phyloP scores from a whole-genome alignment of 2,329 filamentous ascomycete genomes.

The Knoxdaviesia proteae region DNA sequence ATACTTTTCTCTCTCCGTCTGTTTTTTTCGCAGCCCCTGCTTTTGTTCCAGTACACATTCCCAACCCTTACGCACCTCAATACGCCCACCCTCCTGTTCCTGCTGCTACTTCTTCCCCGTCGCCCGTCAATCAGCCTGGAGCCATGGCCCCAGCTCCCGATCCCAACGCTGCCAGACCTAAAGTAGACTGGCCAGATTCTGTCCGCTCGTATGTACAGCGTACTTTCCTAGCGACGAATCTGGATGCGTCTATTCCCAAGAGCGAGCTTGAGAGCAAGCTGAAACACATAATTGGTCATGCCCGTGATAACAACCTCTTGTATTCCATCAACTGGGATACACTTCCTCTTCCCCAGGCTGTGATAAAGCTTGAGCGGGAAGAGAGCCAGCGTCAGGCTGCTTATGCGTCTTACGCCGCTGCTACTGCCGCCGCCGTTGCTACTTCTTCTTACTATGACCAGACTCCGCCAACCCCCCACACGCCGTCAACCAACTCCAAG shows the following conservation, averaged over 20 bases:
- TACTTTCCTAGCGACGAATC: constrained; percentile 60
- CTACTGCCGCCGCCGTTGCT: constrained; percentile 10
- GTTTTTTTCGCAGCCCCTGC: constrained; percentile 21
- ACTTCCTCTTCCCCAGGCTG: constrained; percentile 65
- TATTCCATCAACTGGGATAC: constrained; percentile 62
- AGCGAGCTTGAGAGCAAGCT: constrained; percentile 66
- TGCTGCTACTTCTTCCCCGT: constrained; percentile 6
- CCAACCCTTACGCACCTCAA: too few species aligned
- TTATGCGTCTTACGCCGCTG: constrained; percentile 17
- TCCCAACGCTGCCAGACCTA: constrained; percentile 14
- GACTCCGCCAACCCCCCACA: not conserved
- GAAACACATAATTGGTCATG: constrained; percentile 65
- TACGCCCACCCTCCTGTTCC: constrained; percentile 7
- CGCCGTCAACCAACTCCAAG: constrained; percentile 24
- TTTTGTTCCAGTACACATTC: constrained; percentile 37
- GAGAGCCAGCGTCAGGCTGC: constrained; percentile 11
- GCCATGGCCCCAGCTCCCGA: constrained; percentile 6
- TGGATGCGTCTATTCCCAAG: constrained; percentile 38
- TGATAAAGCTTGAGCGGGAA: constrained; percentile 53
- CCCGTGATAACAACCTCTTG: constrained; percentile 53
- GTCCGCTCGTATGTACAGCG: constrained; percentile 78
- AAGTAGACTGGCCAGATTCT: constrained; percentile 61
- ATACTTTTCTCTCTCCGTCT: too few species aligned
- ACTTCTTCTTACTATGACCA: constrained; percentile 8
- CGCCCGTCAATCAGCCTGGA: constrained; percentile 11